Evolutionary conservation across 1,284 basidiomycete genomes (phyloP).

Genomic region (Marasmius sp.): DNA sequence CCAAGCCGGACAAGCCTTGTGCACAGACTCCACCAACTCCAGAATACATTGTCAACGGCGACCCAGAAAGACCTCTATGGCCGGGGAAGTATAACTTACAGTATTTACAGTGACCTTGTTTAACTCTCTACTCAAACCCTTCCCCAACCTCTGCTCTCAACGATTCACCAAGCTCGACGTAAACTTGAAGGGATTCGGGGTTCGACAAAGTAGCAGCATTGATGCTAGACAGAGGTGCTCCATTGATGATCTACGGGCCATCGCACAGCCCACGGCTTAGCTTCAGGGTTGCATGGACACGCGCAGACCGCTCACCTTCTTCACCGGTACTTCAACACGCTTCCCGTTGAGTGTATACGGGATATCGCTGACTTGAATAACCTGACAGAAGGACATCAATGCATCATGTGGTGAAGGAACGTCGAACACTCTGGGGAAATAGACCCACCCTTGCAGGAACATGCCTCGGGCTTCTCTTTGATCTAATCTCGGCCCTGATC

Average conservation of each 20-base stretch:
- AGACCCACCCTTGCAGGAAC: constrained; percentile 64
- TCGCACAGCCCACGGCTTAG: constrained; percentile 14
- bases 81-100: too few species aligned
- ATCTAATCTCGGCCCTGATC: constrained; percentile 65
- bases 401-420: constrained; percentile 11
- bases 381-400: constrained; percentile 37
- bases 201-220: constrained; percentile 80
- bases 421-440: constrained; percentile 2
- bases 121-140: background rate
- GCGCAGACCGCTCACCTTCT: constrained; percentile 54
- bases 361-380: constrained; percentile 70
- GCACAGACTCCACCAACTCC: background rate
- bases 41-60: too few species aligned
- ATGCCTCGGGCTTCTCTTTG: constrained; percentile 70
- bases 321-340: constrained; percentile 81
- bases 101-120: too few species aligned
- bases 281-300: constrained; percentile 12
- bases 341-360: constrained; percentile 89
- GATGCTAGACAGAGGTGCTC: constrained; percentile 66
- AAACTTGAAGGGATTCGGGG: constrained; percentile 71
- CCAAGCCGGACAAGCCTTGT: background rate
- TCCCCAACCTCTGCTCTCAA: constrained; percentile 42
- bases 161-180: constrained; percentile 53
- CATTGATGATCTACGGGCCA: constrained; percentile 70
- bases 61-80: too few species aligned